These are phyloP conservation scores for Myotisia sp. DNA, from an alignment of 2,329 filamentous ascomycete species.

Conservation along the genomic window DNA sequence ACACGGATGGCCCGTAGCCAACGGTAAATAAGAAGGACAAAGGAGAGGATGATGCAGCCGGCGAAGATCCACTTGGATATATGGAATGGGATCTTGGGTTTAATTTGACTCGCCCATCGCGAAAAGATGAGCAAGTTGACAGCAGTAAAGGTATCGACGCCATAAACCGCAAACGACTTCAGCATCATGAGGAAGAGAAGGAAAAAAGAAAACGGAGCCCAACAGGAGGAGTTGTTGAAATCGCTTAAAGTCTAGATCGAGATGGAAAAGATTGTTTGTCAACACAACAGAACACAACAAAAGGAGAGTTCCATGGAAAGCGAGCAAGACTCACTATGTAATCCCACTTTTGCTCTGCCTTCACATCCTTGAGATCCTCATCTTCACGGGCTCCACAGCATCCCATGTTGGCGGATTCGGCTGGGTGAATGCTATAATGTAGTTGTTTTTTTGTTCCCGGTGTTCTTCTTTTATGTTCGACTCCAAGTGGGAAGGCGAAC, in stretches of 20 bases:
- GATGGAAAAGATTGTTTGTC: not conserved
- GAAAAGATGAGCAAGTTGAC: conserved; percentile 82
- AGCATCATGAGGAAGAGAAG: conserved; percentile 71
- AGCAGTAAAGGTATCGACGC: conserved; percentile 82
- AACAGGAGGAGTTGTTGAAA: conserved; percentile 71
- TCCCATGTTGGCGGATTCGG: conserved; percentile 50
- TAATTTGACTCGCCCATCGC: conserved; percentile 71
- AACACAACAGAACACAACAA: not conserved
- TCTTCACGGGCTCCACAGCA: conserved; percentile 45
- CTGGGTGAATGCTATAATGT: too few relatives aligned
- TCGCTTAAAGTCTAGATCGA: conserved; percentile 44
- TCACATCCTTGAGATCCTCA: conserved; percentile 48
- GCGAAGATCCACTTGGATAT: conserved; percentile 93
- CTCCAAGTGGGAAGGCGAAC: too few relatives aligned
- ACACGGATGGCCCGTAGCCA: conserved; percentile 66
- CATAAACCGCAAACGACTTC: conserved; percentile 71
- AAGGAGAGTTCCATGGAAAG: not conserved
- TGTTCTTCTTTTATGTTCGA: too few relatives aligned
- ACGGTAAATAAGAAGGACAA: conserved; percentile 66
- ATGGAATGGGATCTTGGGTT: conserved; percentile 60
- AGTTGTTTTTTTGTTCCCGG: too few relatives aligned
- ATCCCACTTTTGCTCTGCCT: conserved; percentile 84
- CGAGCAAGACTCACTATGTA: conserved; percentile 67
- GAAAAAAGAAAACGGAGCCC: conserved; percentile 62
- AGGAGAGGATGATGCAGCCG: conserved; percentile 79